phyloP scores from a whole-genome alignment of 1,284 basidiomycete genomes.

The Cryptococcus sp. region DNA sequence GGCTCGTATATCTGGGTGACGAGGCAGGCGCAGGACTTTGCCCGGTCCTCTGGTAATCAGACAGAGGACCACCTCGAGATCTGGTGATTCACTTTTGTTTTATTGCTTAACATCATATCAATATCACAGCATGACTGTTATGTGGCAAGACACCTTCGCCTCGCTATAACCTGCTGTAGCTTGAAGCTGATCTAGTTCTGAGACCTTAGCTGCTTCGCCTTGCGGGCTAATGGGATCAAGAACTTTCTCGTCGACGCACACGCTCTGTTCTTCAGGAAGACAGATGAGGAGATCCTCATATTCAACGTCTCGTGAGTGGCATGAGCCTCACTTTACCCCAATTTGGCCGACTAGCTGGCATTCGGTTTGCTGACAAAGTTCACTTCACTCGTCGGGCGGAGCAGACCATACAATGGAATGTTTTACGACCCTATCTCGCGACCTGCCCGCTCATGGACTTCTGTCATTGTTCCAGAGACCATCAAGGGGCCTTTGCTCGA shows the following conservation, averaged over 20 bases:
- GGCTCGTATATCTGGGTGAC: conserved; percentile 25
- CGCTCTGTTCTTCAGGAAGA: conserved; percentile 15
- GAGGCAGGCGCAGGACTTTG: conserved; percentile 8
- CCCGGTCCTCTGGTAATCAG: not conserved
- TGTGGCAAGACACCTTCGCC: no score
- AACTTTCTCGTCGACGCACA: conserved; percentile 24
- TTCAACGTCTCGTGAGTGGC: conserved; percentile 21
- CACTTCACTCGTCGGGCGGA: no score
- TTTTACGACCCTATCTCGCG: conserved; percentile 29
- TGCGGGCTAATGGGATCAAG: not conserved
- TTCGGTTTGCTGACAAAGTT: no score
- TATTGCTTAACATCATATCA: no score
- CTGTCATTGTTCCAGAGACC: conserved; percentile 29
- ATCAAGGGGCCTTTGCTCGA: conserved; percentile 27
- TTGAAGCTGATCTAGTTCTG: no score
- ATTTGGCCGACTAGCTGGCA: no score
- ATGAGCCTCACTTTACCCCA: no score
- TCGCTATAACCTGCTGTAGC: no score
- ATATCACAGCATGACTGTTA: no score
- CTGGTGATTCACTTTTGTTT: no score
- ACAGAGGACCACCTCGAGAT: no score
- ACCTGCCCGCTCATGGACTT: conserved; percentile 30
- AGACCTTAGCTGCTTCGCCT: no score
- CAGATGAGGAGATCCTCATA: conserved; percentile 25
- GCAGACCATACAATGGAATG: conserved; percentile 3